Evolutionary conservation across 441 rosid genomes (phyloP).

Genomic region (Macaranga tanarius): DNA sequence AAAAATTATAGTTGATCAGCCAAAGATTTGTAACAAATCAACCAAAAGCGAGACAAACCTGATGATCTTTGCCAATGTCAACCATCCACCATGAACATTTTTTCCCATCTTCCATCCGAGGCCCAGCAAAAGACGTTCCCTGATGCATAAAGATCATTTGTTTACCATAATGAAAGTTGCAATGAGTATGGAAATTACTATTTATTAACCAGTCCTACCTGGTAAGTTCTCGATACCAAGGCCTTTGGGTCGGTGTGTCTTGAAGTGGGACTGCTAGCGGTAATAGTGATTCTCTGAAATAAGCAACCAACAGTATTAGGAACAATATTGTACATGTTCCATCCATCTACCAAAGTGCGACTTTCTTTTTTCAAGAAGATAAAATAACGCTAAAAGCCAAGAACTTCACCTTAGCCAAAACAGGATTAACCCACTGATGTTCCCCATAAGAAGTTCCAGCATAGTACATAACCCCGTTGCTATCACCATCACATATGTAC

Average conservation of each 20-base stretch:
- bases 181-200: neutral
- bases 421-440: slow-evolving; percentile 99
- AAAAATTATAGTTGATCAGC: neutral
- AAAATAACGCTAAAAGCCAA: slow-evolving; percentile 2
- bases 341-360: neutral
- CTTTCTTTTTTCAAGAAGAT: neutral
- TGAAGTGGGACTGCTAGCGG: slow-evolving; percentile 85
- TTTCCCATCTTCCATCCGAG: slow-evolving; percentile 70
- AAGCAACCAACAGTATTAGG: slow-evolving; percentile 25
- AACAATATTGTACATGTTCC: slow-evolving; percentile 8
- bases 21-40: neutral
- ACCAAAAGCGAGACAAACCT: slow-evolving; percentile 41
- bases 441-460: slow-evolving; percentile 90
- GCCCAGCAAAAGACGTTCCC: slow-evolving; percentile 92
- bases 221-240: slow-evolving; percentile 82
- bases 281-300: slow-evolving; percentile 65
- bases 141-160: slow-evolving; percentile 23
- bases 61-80: slow-evolving; percentile 90
- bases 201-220: slow-evolving; percentile 41
- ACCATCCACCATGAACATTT: slow-evolving; percentile 92
- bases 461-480: slow-evolving; percentile 87
- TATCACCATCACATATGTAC: slow-evolving; percentile 95
- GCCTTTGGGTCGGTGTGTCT: slow-evolving; percentile 90
- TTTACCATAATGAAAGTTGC: neutral
- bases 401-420: slow-evolving; percentile 68